Percentiles rank a stretch among this genome's conserved stretches.
Conservation (phyloP, 2,329 filamentous ascomycete species). For the Polychaeton citri region DNA sequence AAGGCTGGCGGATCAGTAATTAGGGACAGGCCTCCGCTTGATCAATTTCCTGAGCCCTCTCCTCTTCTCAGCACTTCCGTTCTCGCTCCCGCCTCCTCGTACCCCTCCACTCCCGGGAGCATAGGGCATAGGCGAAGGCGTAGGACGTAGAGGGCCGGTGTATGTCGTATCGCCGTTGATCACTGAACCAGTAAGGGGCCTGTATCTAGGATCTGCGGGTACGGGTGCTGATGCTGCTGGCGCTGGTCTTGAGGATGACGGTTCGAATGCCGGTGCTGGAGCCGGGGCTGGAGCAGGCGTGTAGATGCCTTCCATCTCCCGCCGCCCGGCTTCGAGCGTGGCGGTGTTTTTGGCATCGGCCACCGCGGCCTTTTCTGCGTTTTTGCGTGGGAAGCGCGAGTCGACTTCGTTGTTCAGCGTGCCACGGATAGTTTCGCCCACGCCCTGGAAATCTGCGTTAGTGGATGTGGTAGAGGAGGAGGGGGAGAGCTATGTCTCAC, state of each 20-base stretch:
- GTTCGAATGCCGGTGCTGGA: neutral
- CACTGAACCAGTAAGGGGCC: neutral
- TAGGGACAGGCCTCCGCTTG: no score
- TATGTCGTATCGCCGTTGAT: neutral
- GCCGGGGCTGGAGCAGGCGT: neutral
- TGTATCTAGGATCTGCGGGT: slow-evolving; percentile 1
- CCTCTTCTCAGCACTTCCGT: slow-evolving; percentile 2
- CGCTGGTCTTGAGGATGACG: neutral
- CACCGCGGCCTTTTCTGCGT: slow-evolving; percentile 15
- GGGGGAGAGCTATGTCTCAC: slow-evolving; percentile 10
- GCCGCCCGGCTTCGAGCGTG: slow-evolving; percentile 12
- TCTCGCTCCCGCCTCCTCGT: neutral
- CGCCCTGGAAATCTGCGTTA: slow-evolving; percentile 12
- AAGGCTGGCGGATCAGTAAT: no score
- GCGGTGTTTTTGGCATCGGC: slow-evolving; percentile 16
- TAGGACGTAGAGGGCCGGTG: slow-evolving; percentile 2
- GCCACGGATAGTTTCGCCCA: slow-evolving; percentile 20
- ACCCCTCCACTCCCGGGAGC: neutral
- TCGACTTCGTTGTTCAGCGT: slow-evolving; percentile 21
- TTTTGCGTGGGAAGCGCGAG: slow-evolving; percentile 11
- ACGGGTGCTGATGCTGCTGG: neutral
- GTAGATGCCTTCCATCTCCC: slow-evolving; percentile 10
- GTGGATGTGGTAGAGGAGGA: no score
- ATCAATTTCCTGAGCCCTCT: slow-evolving; percentile 4
- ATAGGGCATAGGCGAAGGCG: slow-evolving; percentile 1